These are phyloP conservation scores for Inonotus hispidus DNA, from an alignment of 1,284 basidiomycete genomes.

Conservation along the genomic window DNA sequence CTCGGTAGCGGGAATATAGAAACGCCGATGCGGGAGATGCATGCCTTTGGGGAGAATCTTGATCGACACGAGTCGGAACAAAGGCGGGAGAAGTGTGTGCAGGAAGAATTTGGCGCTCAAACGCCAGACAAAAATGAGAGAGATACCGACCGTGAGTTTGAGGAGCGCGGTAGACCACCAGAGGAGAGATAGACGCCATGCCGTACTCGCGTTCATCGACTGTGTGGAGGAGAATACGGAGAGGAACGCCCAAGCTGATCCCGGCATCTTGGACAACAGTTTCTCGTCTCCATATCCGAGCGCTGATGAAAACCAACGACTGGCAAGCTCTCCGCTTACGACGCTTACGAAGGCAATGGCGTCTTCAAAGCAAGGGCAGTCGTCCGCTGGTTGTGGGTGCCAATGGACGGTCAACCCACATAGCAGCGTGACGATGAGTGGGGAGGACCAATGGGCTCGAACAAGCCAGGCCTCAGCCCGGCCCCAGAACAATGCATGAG, in stretches of 20 bases:
- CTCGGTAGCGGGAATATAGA: conserved; percentile 86
- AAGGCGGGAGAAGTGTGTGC: conserved; percentile 72
- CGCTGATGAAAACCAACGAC: conserved; percentile 51
- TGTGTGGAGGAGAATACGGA: conserved; percentile 32
- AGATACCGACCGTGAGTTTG: conserved; percentile 62
- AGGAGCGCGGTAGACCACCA: conserved; percentile 55
- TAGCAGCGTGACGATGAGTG: conserved; percentile 59
- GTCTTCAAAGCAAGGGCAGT: conserved; percentile 98
- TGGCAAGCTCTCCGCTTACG: conserved; percentile 70
- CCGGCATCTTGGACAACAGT: conserved; percentile 17
- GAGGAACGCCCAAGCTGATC: conserved; percentile 22
- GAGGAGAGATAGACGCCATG: conserved; percentile 40
- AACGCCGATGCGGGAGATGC: conserved; percentile 69
- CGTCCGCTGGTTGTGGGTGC: conserved; percentile 91
- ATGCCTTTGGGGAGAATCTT: conserved; percentile 32
- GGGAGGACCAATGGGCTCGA: conserved; percentile 39
- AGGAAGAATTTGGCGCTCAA: conserved; percentile 74
- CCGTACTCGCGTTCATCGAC: conserved; percentile 40
- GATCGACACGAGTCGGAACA: conserved; percentile 51
- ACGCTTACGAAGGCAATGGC: conserved; percentile 91
- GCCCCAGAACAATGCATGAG: conserved; percentile 37
- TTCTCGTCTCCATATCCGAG: conserved; percentile 32
- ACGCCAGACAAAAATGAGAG: conserved; percentile 80
- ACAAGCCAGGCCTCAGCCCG: conserved; percentile 47
- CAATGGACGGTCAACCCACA: conserved; percentile 75